Conservation (phyloP, 176 grass and related monocot species). For the Stipa capillata region DNA sequence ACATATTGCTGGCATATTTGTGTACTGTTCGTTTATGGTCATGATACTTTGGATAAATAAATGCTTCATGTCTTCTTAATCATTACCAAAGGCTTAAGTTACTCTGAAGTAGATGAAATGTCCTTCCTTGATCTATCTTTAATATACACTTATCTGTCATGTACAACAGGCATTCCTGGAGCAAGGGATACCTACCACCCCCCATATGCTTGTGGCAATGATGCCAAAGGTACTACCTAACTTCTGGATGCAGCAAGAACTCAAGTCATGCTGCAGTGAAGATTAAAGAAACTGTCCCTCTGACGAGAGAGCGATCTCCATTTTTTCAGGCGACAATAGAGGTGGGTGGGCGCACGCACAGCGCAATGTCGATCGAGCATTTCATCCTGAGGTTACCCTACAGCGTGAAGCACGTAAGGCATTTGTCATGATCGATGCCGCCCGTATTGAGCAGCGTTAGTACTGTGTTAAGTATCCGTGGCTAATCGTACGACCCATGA, state of each 20-base stretch:
- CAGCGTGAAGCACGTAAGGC: slow-evolving; percentile 62
- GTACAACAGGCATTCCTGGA: slow-evolving; percentile 81
- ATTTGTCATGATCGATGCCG: not conserved
- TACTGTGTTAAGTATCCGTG: not conserved
- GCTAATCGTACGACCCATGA: not conserved
- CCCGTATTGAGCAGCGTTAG: not conserved
- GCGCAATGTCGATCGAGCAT: slow-evolving; percentile 94
- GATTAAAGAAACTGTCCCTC: not conserved
- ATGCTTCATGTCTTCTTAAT: slow-evolving; percentile 24
- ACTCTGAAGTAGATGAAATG: not conserved
- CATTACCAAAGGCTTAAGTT: not conserved
- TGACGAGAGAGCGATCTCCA: not conserved
- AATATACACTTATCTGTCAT: not conserved
- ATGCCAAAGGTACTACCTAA: slow-evolving; percentile 72
- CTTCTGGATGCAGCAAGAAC: not conserved
- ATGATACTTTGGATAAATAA: slow-evolving; percentile 13
- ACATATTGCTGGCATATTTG: slow-evolving; percentile 17
- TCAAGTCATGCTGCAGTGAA: not conserved
- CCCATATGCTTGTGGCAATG: slow-evolving; percentile 73
- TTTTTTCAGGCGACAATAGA: slow-evolving; percentile 60
- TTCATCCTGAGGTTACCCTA: slow-evolving; percentile 85
- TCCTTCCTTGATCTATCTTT: not conserved
- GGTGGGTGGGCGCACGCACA: slow-evolving; percentile 69
- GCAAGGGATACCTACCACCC: slow-evolving; percentile 80
- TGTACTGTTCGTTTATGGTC: not conserved